Percentiles rank a stretch among this genome's conserved stretches.
These are phyloP conservation scores for Mycosphaerelloides madeirae DNA, from an alignment of 2,329 filamentous ascomycete species.

Conservation along the genomic window DNA sequence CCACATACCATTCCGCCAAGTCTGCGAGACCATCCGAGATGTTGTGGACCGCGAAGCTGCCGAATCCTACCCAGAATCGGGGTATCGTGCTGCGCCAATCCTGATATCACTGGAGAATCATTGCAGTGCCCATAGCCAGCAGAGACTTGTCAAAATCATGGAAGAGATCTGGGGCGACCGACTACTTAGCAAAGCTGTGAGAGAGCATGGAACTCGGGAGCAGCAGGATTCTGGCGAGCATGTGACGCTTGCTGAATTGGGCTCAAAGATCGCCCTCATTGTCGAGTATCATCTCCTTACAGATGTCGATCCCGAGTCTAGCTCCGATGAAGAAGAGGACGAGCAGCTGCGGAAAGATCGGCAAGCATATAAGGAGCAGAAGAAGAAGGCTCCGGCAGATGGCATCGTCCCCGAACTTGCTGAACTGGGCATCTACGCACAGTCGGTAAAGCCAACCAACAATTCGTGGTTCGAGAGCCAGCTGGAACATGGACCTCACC, in stretches of 20 bases:
- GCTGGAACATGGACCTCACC: slow-evolving; percentile 50
- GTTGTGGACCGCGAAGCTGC: slow-evolving; percentile 56
- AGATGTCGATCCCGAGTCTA: slow-evolving; percentile 43
- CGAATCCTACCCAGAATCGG: slow-evolving; percentile 37
- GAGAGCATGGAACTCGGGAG: slow-evolving; percentile 53
- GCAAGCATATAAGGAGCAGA: slow-evolving; percentile 51
- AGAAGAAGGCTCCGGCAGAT: slow-evolving; percentile 42
- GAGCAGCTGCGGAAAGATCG: slow-evolving; percentile 42
- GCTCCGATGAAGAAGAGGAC: slow-evolving; percentile 34
- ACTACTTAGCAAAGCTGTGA: slow-evolving; percentile 54
- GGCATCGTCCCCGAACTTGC: slow-evolving; percentile 62
- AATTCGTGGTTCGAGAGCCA: slow-evolving; percentile 59
- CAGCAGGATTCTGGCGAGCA: slow-evolving; percentile 51
- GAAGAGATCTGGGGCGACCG: slow-evolving; percentile 57
- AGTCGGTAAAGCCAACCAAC: slow-evolving; percentile 63
- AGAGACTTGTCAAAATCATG: slow-evolving; percentile 61
- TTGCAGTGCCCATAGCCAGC: slow-evolving; percentile 56
- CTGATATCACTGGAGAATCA: slow-evolving; percentile 65
- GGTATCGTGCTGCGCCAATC: slow-evolving; percentile 51
- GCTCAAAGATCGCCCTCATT: slow-evolving; percentile 61
- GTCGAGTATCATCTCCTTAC: slow-evolving; percentile 61
- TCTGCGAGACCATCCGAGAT: slow-evolving; percentile 62
- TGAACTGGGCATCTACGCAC: slow-evolving; percentile 63
- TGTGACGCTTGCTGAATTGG: slow-evolving; percentile 56
- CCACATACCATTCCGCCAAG: slow-evolving; percentile 58